A percentile compares a stretch with the other conserved stretches of the same genome.
Conservation (phyloP, 2,329 filamentous ascomycete genomes). For the Microdochium bolleyi region DNA sequence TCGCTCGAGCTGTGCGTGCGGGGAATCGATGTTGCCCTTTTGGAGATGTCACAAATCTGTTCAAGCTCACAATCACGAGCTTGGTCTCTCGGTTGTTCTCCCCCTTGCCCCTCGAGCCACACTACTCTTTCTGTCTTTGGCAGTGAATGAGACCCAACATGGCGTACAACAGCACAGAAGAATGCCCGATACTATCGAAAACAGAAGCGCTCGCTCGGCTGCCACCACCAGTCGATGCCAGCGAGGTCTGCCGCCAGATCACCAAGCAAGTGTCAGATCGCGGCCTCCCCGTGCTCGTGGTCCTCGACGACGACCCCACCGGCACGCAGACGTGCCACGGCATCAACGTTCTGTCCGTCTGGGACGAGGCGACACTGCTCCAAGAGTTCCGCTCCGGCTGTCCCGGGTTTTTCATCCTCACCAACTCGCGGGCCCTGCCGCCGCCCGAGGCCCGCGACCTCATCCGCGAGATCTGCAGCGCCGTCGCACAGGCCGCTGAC, state of each 20-base stretch:
- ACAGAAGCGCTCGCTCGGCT: background rate
- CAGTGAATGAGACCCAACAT: background rate
- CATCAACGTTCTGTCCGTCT: slow-evolving; percentile 45
- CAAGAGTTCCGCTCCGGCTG: slow-evolving; percentile 30
- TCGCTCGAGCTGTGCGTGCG: no score
- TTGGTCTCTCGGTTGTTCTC: no score
- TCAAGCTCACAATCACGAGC: no score
- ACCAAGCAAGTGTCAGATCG: background rate
- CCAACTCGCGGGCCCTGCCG: slow-evolving; percentile 49
- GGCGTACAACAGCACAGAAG: background rate
- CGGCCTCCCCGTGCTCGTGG: slow-evolving; percentile 23
- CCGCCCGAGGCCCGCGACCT: slow-evolving; percentile 36
- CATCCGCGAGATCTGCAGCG: slow-evolving; percentile 40
- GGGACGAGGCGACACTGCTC: slow-evolving; percentile 35
- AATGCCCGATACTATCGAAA: background rate
- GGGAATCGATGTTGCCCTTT: background rate
- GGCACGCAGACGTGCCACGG: slow-evolving; percentile 56
- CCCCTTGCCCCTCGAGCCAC: no score
- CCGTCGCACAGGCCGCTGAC: slow-evolving; percentile 34
- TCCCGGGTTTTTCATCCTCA: slow-evolving; percentile 51
- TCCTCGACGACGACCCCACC: slow-evolving; percentile 48
- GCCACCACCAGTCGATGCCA: background rate
- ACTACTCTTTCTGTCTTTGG: no score
- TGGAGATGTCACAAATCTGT: no score
- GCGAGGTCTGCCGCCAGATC: background rate